Base-by-base conservation (phyloP, 345 rosid species). In the Lumnitzera littorea region DNA sequence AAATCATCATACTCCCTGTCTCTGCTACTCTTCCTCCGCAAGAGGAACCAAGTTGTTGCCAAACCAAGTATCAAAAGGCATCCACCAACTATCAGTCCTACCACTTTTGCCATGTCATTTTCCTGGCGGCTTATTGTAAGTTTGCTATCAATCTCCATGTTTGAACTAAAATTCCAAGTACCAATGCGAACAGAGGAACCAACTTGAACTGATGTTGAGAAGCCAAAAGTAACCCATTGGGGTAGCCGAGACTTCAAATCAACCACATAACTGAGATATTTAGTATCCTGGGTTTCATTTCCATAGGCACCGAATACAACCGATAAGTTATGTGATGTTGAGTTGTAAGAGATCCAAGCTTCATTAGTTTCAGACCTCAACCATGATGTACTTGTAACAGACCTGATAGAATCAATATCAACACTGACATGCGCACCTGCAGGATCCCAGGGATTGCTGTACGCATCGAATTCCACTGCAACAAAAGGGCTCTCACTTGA, bases 111-210 rank as follows among this genome's bases (percentile, higher is more conserved):
- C 16, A 31, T 3, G 53, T 27, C 20, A 2, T 24, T 54, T 27
- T 52, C 53, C n/a, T 9, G 14, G 7, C 2, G 11, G 53, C 15
- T 16, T 13, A 17, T 27, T 15, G 8, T n/a, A 55, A 24, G 13
- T 16, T 46, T 12, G 24, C 17, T 11, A 51, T 15, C 13, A 29
- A 17, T 48, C 23, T 41, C 24, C 53, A 58, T 24, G 23, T 36
- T 58, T 3, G 64, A 66, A 11, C 48, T 20, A 29, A 66, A 66
- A 29, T 46, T 29, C 70, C 70, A 66, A 9, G 58, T 31, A 49
- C 51, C 58, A 15, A n/a, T 20, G 17, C 53, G 58, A 20, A 20
- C 20, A 20, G 20, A 20, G 25, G 48, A 46, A 24, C 1, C 15
- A 24, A 0, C 0, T 16, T 58, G 59, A 0, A 63, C 43, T 15